Percentiles rank a stretch among this genome's conserved stretches.
Evolutionary conservation across 768 basidiomycete genomes (phyloP).

Genomic region (Boletus rufocinnamomeus): DNA sequence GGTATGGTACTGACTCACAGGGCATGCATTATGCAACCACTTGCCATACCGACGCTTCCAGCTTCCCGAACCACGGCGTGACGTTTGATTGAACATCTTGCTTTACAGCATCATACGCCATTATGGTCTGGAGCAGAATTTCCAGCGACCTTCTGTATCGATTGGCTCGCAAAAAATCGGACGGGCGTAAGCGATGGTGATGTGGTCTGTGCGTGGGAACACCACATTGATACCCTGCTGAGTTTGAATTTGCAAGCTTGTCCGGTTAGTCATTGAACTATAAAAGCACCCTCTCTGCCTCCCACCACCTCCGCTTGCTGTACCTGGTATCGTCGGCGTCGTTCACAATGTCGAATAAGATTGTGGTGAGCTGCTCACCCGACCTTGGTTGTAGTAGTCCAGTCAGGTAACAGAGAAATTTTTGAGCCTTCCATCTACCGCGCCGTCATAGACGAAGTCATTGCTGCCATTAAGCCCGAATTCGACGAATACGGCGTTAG

Average conservation of each 20-base stretch:
- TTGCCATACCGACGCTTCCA: background rate
- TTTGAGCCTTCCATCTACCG: constrained; percentile 91
- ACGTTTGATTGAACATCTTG: constrained; percentile 1
- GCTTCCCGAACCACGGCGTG: background rate
- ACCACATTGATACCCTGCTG: constrained; percentile 32
- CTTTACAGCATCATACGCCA: background rate
- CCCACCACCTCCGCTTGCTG: constrained; percentile 37
- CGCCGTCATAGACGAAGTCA: constrained; percentile 95
- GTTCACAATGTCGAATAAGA: constrained; percentile 89
- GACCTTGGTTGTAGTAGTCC: constrained; percentile 57
- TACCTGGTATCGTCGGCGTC: constrained; percentile 30
- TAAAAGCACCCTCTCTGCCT: constrained; percentile 40
- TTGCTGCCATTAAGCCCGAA: constrained; percentile 81
- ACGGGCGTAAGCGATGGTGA: background rate
- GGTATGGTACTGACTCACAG: background rate
- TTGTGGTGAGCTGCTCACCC: constrained; percentile 91
- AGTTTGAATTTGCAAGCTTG: constrained; percentile 45
- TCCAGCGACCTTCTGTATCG: background rate
- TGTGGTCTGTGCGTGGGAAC: constrained; percentile 52
- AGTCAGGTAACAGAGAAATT: constrained; percentile 51
- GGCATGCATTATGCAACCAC: background rate
- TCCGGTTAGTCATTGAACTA: constrained; percentile 40
- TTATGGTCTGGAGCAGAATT: background rate
- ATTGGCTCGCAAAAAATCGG: background rate
- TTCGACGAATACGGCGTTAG: constrained; percentile 97